A percentile compares a stretch with the other conserved stretches of the same genome.
Evolutionary conservation across 768 basidiomycete species (phyloP).

Genomic region (Leccinum arenicola): DNA sequence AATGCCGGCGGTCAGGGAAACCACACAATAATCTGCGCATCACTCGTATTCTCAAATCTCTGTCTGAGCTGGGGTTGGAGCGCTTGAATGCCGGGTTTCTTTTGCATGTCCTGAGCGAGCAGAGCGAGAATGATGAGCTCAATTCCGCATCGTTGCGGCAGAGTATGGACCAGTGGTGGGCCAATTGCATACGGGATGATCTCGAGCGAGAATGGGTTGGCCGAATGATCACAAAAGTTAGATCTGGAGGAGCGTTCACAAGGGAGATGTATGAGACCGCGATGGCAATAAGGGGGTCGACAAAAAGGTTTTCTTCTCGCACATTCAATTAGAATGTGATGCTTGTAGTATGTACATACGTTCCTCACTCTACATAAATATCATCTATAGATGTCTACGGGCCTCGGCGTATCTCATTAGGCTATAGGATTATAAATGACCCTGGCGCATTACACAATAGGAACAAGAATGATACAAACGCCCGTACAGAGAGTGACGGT

Average conservation of each 20-base stretch:
- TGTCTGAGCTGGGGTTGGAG: conserved; percentile 70
- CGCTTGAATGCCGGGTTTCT: conserved; percentile 63
- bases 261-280: conserved; percentile 54
- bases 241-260: conserved; percentile 49
- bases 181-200: conserved; percentile 65
- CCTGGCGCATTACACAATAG: conserved; percentile 15
- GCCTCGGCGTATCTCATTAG: not conserved
- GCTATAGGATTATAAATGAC: not conserved
- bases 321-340: not conserved
- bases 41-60: conserved; percentile 71
- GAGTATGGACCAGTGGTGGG: conserved; percentile 82
- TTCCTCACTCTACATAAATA: not conserved
- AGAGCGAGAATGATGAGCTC: conserved; percentile 56
- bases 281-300: conserved; percentile 37
- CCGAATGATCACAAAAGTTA: conserved; percentile 47
- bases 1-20: conserved; percentile 41
- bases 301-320: conserved; percentile 12
- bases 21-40: conserved; percentile 77
- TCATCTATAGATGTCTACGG: not conserved
- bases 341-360: not conserved
- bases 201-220: conserved; percentile 56
- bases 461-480: conserved; percentile 2
- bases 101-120: conserved; percentile 66
- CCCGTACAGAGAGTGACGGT: not conserved
- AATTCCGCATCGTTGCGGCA: conserved; percentile 43